Base-by-base conservation (phyloP, 441 rosid species). In the Euphorbia schlechtendalii region DNA sequence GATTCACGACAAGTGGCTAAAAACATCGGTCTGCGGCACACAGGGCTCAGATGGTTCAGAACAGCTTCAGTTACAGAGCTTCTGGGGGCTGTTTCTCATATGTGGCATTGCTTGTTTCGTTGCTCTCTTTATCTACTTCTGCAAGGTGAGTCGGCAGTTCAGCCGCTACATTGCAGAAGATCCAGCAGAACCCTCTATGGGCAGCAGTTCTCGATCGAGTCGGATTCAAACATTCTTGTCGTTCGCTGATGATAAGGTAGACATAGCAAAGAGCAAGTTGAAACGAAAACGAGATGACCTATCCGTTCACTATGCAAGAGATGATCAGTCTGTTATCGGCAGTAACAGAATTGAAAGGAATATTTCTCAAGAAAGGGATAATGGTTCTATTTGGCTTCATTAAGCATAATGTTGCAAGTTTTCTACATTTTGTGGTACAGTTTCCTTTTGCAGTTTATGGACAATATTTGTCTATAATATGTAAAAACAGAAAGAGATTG, bases 1-100 rank as follows among this genome's bases (percentile, higher is more conserved):
- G 76, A 85, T 94, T 55, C 89, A 85, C n/a, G 86, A 87, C 73
- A 79, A 62, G 73, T 90, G 97, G 99, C 87, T 90, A 1, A 62
- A 71, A 3, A 85, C 72, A 63, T 80, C 74, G n/a, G 72, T 76
- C 38, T 87, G 96, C 67, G 58, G 82, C 54, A 61, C 82, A 0
- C 73, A 58, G 7, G 70, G 58, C 34, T 69, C 84, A 2, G 73
- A 76, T n/a, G 82, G 75, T 12, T 69, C 79, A 8, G 94, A 85
- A 54, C 90, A 87, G 77, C 88, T 90, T 15, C 76, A 81, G 22
- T 65, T 90, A 2, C 72, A 73, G 56, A 90, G 94, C 82, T 89
- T 89, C 79, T 78, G 83, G 92, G 97, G 56, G 13, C 28, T 52
- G 14, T 52, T 52, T 52, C 56, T 52, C 27, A 52, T 52, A 0